Evolutionary conservation across 2,329 filamentous ascomycete species (phyloP), one percentile per base, ranked within the genome.

Genomic region (Microsporum audouinii): DNA sequence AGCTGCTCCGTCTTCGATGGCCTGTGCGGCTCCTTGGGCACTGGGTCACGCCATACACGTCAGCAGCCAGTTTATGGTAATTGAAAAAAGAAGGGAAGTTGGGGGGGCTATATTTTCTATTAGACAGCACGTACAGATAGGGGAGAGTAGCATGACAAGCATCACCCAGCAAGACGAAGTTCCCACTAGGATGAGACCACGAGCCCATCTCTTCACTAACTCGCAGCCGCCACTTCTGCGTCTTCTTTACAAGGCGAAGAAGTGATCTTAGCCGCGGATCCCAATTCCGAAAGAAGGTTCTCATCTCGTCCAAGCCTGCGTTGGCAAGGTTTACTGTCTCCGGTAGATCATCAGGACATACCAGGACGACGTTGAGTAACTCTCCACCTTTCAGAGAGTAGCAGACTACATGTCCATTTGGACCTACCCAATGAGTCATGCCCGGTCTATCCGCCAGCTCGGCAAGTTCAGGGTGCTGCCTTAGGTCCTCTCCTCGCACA

Each of bases 361-460:
- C 72, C 1, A 88, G 72, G 0, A 88, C 85, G 3, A 89, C 78
- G 61, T 88, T 88, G 65, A 82, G 85, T 75, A 85, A 79, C 0
- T 74, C 73, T 0, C 84, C 84, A 0, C 74, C 78, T 0, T 83
- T 77, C 58, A 88, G 68, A 0, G 82, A 82, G 69, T 88, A 88
- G 0, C 79, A 81, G 0, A 88, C 70, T 31, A 77, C 79, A 65
- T 84, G 81, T 12, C 72, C 71, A 49, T 75, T 70, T 0, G 80
- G 81, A 0, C 81, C 80, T 29, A 82, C 68, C 80, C 82, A 82
- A 64, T 82, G 79, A 63, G 81, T 77, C 2, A 82, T 77, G 38
- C 77, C 74, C 1, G 80, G 79, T 12, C 77, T 71, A 3, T 73
- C 68, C 0, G 81, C 74, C 27, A 80, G 76, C 0, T 71, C 66